Evolutionary conservation across 2,329 filamentous ascomycete genomes (phyloP).

Genomic region (Aspergillus aculeatinus): DNA sequence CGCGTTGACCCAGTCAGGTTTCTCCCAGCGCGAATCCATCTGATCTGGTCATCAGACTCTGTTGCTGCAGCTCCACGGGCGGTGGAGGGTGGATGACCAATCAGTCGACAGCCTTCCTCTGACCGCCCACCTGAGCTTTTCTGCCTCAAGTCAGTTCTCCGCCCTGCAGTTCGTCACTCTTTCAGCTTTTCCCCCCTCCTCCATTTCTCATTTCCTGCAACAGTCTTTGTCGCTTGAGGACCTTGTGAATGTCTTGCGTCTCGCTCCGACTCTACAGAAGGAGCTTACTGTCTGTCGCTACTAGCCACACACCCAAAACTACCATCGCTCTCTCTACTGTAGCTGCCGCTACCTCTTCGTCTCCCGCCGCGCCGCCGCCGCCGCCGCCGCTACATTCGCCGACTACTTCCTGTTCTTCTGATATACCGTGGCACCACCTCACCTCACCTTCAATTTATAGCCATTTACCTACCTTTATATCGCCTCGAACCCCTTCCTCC

Average conservation of each 20-base stretch:
- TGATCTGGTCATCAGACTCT: conserved; percentile 9
- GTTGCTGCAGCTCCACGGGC: background rate
- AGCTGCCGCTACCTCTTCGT: conserved; percentile 11
- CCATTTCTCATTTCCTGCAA: conserved; percentile 13
- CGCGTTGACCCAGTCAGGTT: background rate
- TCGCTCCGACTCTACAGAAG: conserved; percentile 31
- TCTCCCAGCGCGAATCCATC: background rate
- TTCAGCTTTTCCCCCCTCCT: conserved; percentile 15
- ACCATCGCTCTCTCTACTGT: conserved; percentile 14
- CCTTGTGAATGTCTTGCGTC: conserved; percentile 38
- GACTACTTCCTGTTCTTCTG: conserved; percentile 4
- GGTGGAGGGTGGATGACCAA: conserved; percentile 19
- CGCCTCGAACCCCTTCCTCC: background rate
- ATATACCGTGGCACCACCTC: background rate
- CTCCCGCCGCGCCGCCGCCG: conserved; percentile 14
- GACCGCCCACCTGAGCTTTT: background rate
- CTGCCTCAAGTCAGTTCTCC: conserved; percentile 9
- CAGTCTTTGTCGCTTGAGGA: conserved; percentile 12
- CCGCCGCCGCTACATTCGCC: conserved; percentile 6
- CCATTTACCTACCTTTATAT: background rate
- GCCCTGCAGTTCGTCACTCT: conserved; percentile 12
- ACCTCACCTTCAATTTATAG: background rate
- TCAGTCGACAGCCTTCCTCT: conserved; percentile 12
- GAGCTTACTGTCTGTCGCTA: conserved; percentile 27
- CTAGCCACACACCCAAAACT: conserved; percentile 19